Percentiles rank a stretch among this genome's conserved stretches.
phyloP scores from a whole-genome alignment of 306 rosid species.

The Purshia tridentata region DNA sequence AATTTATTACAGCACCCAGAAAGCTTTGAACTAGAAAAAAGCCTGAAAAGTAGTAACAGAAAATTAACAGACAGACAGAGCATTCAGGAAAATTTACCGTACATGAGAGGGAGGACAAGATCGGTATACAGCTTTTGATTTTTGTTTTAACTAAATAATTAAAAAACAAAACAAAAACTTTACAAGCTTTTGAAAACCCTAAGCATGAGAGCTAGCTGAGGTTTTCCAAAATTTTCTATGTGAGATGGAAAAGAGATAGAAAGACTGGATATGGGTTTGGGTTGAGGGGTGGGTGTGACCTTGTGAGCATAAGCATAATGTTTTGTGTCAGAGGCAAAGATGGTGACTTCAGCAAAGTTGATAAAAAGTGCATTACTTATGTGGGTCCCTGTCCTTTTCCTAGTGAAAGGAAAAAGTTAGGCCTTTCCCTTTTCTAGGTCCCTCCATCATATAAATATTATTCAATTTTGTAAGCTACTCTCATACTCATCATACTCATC shows the following conservation, averaged over 20 bases:
- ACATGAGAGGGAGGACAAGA: constrained; percentile 41
- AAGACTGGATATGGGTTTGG: constrained; percentile 47
- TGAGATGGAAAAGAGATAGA: constrained; percentile 40
- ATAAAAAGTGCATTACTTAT: constrained; percentile 59
- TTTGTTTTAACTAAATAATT: background rate
- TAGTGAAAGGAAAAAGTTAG: constrained; percentile 43
- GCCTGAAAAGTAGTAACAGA: constrained; percentile 15
- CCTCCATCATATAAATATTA: constrained; percentile 24
- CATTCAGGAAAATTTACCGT: constrained; percentile 39
- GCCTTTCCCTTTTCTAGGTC: constrained; percentile 37
- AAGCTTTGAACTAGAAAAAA: constrained; percentile 20
- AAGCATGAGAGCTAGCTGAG: constrained; percentile 11
- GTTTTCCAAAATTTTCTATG: constrained; percentile 28
- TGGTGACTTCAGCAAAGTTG: constrained; percentile 50
- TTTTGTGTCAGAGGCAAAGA: constrained; percentile 10
- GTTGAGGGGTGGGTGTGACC: constrained; percentile 42
- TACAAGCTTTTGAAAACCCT: background rate
- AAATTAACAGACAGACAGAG: constrained; percentile 1
- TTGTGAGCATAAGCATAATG: constrained; percentile 47
- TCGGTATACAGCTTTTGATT: constrained; percentile 32
- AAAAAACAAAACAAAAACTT: constrained; percentile 9
- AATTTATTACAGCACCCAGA: constrained; percentile 21
- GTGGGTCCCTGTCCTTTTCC: constrained; percentile 65
- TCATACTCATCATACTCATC: background rate
- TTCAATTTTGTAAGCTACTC: constrained; percentile 3